A percentile compares a stretch with the other conserved stretches of the same genome.
These are phyloP conservation scores for Ophiocordyceps camponoti-floridani DNA, from an alignment of 2,329 filamentous ascomycete species.

Conservation along the genomic window DNA sequence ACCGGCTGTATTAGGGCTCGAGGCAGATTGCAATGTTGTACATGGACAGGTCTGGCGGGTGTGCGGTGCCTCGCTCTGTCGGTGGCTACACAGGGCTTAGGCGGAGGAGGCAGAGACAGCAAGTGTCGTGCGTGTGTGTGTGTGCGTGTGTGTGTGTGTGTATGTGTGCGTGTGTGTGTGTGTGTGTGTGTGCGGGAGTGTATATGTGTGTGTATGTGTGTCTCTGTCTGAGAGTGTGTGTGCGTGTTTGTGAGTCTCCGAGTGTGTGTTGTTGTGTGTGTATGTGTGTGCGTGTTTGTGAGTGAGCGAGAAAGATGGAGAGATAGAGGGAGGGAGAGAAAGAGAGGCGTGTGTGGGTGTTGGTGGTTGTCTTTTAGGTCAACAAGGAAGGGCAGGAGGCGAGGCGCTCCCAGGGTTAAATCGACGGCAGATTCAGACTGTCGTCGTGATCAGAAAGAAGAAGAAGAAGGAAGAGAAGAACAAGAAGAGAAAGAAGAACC, in stretches of 20 bases:
- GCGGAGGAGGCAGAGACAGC: not conserved
- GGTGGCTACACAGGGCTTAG: not conserved
- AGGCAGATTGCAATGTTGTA: conserved; percentile 12
- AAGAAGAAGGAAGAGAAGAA: conserved; percentile 21
- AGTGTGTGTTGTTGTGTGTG: not conserved
- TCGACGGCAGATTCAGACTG: conserved; percentile 4
- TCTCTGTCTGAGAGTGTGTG: too few relatives aligned
- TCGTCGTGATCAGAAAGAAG: conserved; percentile 15
- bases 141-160: too few relatives aligned
- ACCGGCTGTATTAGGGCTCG: conserved; percentile 15
- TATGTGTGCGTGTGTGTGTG: too few relatives aligned
- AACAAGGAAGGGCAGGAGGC: conserved; percentile 25
- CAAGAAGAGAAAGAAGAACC: conserved; percentile 6
- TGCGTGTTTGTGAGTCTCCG: too few relatives aligned
- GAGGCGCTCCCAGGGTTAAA: conserved; percentile 22
- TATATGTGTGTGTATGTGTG: too few relatives aligned
- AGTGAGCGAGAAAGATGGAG: conserved; percentile 5
- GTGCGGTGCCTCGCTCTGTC: conserved; percentile 1
- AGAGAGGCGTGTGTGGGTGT: not conserved
- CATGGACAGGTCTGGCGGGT: conserved; percentile 4
- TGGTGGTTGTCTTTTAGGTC: not conserved
- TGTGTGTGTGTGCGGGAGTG: too few relatives aligned
- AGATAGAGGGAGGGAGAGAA: not conserved
- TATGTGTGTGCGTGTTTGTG: conserved; percentile 3
- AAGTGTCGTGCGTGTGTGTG: too few relatives aligned